Evolutionary conservation across 78 protist species (phyloP), one percentile per base, ranked within the genome.

Genomic region (slime mould (Dictyostelium discoideum)): DNA sequence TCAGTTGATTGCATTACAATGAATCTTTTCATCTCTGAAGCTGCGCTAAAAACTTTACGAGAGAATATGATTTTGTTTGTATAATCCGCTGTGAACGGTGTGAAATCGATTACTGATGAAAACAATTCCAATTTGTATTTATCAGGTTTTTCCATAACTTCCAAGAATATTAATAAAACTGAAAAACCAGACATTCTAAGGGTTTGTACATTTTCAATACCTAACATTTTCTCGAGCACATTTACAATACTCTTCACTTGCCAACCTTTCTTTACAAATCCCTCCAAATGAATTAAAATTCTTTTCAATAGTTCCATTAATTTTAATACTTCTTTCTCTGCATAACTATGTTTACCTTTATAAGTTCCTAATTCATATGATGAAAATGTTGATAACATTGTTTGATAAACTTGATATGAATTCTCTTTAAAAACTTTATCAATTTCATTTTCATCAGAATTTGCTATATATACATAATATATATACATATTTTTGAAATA

Each of bases 111-210:
- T 32, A 39, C 57, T 3, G 93, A 60, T 11, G 93, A 11, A 40
- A 88, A 88, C 3, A 88, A 46, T 40, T 88, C 93, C 20, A 88
- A 74, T 46, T 88, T 88, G 67, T 88, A 80, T 39, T 84, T 83
- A 79, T 88, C 93, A 5, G 93, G 93, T 60, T 88, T 88, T 26
- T 88, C 93, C 93, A 88, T 88, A 11, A 88, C 93, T 18, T 88
- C 93, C 26, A 88, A 50, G 74, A 88, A 88, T 48, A 78, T 32
- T 18, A 88, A 10, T 16, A 88, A 44, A 2, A 80, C 83, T 11
- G 86, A 88, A 37, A 88, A 88, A 9, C 86, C 85, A 3, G 93
- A 50, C 26, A 67, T 14, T 39, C 93, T 69, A 24, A 88, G 40
- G 18, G 80, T 22, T n/a, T 78, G 86, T 26, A 88, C 83, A 26